Percentiles rank a stretch among this genome's conserved stretches.
These are phyloP conservation scores for Zizania palustris DNA, from an alignment of 202 grass and related monocot genomes.

Conservation along the genomic window DNA sequence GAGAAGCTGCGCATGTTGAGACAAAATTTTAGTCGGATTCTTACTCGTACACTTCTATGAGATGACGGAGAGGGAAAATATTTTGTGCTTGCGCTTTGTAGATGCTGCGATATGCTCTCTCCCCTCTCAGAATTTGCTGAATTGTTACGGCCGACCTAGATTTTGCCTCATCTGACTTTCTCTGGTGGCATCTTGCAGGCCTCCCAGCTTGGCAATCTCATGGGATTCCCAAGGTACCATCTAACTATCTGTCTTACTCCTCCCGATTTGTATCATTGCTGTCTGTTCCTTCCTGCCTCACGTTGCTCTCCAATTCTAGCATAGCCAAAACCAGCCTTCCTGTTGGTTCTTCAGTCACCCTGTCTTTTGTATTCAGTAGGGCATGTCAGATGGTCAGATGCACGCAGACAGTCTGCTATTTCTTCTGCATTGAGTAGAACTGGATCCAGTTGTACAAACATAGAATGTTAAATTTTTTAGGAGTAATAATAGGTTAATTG, in stretches of 20 bases:
- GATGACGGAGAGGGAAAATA: background rate
- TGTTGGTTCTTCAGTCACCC: background rate
- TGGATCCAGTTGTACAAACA: background rate
- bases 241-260: background rate
- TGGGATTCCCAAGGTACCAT: constrained; percentile 44
- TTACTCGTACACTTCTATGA: background rate
- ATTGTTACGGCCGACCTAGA: background rate
- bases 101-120: background rate
- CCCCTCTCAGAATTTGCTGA: constrained; percentile 1
- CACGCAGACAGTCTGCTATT: background rate
- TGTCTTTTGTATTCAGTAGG: background rate
- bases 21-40: background rate
- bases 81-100: background rate
- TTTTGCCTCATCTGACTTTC: background rate
- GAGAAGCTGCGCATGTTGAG: background rate
- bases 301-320: background rate
- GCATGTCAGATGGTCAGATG: background rate
- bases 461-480: background rate
- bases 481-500: constrained; percentile 5
- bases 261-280: background rate
- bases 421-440: background rate
- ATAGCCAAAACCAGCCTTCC: background rate
- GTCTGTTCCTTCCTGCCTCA: background rate
- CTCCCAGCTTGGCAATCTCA: constrained; percentile 24
- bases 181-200: constrained; percentile 43